Percentiles rank a stretch among this genome's conserved stretches.
Evolutionary conservation across 495 filamentous ascomycete genomes (phyloP).

Genomic region (Penicillium paxilli): DNA sequence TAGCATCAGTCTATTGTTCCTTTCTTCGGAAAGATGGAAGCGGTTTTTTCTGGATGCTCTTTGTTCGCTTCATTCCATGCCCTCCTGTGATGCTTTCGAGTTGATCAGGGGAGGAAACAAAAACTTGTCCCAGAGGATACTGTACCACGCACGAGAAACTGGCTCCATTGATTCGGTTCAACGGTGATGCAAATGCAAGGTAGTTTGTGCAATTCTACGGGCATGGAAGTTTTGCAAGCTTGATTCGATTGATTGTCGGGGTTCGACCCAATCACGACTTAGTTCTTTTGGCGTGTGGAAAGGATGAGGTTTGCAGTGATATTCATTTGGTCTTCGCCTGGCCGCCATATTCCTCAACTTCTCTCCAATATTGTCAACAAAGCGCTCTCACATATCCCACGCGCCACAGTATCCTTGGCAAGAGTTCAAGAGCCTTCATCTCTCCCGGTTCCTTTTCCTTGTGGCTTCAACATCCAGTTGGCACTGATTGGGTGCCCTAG

Average conservation of each 20-base stretch:
- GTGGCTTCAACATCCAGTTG: slow-evolving; percentile 4
- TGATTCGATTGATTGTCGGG: slow-evolving; percentile 35
- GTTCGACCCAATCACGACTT: slow-evolving; percentile 35
- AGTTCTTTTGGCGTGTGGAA: slow-evolving; percentile 19
- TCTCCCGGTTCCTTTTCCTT: slow-evolving; percentile 8
- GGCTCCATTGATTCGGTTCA: slow-evolving; percentile 6
- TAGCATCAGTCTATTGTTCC: slow-evolving; percentile 26
- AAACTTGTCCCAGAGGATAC: slow-evolving; percentile 81
- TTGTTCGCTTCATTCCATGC: slow-evolving; percentile 67
- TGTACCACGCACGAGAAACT: slow-evolving; percentile 71
- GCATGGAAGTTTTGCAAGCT: slow-evolving; percentile 32
- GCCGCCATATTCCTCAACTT: slow-evolving; percentile 18
- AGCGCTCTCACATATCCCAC: slow-evolving; percentile 1
- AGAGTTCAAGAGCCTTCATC: not conserved
- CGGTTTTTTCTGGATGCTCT: slow-evolving; percentile 85
- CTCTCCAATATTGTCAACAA: not conserved
- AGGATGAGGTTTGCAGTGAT: slow-evolving; percentile 14
- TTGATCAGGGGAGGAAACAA: slow-evolving; percentile 72
- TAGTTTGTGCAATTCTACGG: slow-evolving; percentile 25
- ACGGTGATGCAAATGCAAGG: not conserved
- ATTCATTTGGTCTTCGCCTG: not conserved
- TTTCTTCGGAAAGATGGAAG: slow-evolving; percentile 47
- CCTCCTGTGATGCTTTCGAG: slow-evolving; percentile 46
- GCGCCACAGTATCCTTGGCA: slow-evolving; percentile 9
- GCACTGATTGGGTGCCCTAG: not conserved